Base-by-base conservation (phyloP, 2,329 filamentous ascomycete genomes). In the Phyllosticta citriasiana region DNA sequence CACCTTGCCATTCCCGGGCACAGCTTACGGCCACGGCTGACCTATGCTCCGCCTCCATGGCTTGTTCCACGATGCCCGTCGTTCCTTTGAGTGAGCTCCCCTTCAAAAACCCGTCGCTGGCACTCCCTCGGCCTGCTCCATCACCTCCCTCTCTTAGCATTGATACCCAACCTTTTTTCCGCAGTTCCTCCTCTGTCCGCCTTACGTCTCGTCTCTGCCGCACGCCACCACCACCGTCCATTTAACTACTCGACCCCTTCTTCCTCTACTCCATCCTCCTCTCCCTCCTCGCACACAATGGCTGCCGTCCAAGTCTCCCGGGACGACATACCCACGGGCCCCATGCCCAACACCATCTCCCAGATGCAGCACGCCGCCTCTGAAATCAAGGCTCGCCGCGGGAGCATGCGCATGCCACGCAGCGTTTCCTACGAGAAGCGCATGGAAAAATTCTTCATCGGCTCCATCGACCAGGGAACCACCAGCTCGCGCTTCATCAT, bases 401-500 rank as follows among this genome's bases (percentile, higher is more conserved):
- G 59, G 47, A 57, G 54, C 59, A 57, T 57, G 55, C 40, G 59
- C 40, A 22, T 61, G 55, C 55, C 59, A 14, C 59, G 59, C 59
- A 57, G 54, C 55, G 40, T 22, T 10, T 57, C 53, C 59, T 61
- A 61, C 59, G 59, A 61, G 59, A 61, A 61, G 55, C 54, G 59
- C 47, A 61, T 62, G 57, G 57, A 77, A 51, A 76, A 86, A 61
- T 83, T 83, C 76, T 96, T 89, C 69, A 87, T 96, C 63, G 91
- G 91, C 63, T 89, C 88, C 67, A 92, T 96, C 71, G 91, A 96
- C 71, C 90, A 95, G 70, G 91, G 91, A 62, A 96, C 91, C 12
- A 96, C 91, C 33, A 93, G 88, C 63, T 89, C 91, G 35, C 84
- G 91, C 47, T 96, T 96, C 76, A 83, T 96, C 67, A 92, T 97